Conservation (phyloP, 306 rosid species). For the Hippophae rhamnoides region DNA sequence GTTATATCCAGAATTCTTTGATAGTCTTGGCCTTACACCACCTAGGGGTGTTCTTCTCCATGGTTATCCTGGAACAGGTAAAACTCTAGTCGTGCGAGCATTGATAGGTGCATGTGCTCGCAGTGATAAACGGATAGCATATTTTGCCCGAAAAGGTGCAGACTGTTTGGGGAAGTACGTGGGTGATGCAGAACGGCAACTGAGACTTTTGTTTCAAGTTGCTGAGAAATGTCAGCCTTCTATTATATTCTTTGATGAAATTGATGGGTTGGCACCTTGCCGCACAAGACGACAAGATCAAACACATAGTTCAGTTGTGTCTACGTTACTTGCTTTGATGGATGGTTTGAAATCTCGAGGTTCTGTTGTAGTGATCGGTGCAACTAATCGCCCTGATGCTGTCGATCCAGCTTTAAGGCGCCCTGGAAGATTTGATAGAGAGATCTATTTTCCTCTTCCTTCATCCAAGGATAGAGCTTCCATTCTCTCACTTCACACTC, state of each 20-base stretch:
- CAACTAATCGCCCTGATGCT: constrained; percentile 96
- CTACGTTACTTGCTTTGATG: constrained; percentile 90
- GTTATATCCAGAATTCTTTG: constrained; percentile 84
- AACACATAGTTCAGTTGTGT: constrained; percentile 97
- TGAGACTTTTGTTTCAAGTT: constrained; percentile 91
- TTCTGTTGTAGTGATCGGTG: constrained; percentile 93
- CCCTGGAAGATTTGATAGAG: constrained; percentile 96
- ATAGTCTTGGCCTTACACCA: constrained; percentile 75
- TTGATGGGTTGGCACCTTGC: constrained; percentile 91
- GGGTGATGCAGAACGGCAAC: constrained; percentile 97
- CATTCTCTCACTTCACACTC: constrained; percentile 94
- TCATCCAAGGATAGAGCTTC: constrained; percentile 85
- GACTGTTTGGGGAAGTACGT: constrained; percentile 98
- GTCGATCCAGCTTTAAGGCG: constrained; percentile 93
- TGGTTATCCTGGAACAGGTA: constrained; percentile 98
- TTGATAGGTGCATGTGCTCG: constrained; percentile 94
- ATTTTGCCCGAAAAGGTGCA: constrained; percentile 98
- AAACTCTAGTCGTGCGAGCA: constrained; percentile 89
- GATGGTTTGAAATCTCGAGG: constrained; percentile 98
- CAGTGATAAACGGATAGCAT: constrained; percentile 83
- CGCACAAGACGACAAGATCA: constrained; percentile 95
- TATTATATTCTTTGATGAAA: constrained; percentile 94
- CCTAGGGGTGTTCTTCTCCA: constrained; percentile 97
- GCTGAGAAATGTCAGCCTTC: constrained; percentile 98
- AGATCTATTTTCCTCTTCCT: constrained; percentile 92